Evolutionary conservation across 495 filamentous ascomycete genomes (phyloP), one percentile per base, ranked within the genome.

Genomic region (Glarea lozoyensis): DNA sequence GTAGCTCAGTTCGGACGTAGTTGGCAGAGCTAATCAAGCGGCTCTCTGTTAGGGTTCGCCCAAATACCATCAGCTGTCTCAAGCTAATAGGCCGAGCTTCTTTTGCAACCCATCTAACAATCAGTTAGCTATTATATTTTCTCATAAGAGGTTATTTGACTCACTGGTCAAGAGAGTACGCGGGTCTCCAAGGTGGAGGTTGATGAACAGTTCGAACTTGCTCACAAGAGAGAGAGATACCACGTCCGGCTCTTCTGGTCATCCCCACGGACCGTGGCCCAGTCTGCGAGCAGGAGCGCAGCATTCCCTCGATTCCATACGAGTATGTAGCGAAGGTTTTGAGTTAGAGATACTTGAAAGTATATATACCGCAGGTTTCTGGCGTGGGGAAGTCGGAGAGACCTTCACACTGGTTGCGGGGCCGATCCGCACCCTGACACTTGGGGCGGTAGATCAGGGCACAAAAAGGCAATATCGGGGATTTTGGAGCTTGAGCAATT

Each of bases 1-100:
- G 92, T 17, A 98, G 75, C 65, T 98, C 92, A 4, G 85, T 89
- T 27, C 92, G 85, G 31, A 97, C 87, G 70, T 97, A 98, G 61
- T 97, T 97, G 21, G 93, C 93, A 32, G 88, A 94, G 67, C 83
- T 85, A 40, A 98, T 77, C 41, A 98, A 72, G 43, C 93, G 82
- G 15, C 75, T 69, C 61, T 97, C 93, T 29, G 89, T 96, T 59
- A 98, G 62, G 10, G 88, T 88, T 19, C 92, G 82, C 0, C 73
- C 72, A 57, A 97, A 99, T 52, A 97, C 93, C 55, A 92, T 96
- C 52, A 99, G 73, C 60, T 93, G 88, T 29, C 88, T 81, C 41
- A 96, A 66, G 61, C 83, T 88, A 55, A 96, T 93, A 1, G 89
- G 87, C 20, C 85, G 73, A 7, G 88, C 85, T 55, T 88, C 79